phyloP scores from a whole-genome alignment of 2,329 filamentous ascomycete genomes.

The Daldinia sp. region DNA sequence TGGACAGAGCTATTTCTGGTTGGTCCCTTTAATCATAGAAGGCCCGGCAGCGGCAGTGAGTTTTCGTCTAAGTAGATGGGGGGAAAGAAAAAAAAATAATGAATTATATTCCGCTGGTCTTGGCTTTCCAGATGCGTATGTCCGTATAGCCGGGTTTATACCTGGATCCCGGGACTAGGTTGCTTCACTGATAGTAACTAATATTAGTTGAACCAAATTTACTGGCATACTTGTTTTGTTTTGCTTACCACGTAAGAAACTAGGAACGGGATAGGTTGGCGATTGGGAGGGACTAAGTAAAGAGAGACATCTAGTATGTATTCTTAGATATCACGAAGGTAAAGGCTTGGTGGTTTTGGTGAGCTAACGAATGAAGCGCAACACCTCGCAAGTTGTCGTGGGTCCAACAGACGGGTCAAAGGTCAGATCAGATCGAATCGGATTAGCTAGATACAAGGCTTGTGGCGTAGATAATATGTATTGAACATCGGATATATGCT shows the following conservation, averaged over 20 bases:
- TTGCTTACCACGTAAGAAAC: slow-evolving; percentile 17
- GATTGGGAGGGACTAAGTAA: slow-evolving; percentile 16
- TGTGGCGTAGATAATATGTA: slow-evolving; percentile 29
- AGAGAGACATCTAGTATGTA: slow-evolving; percentile 18
- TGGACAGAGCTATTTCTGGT: slow-evolving; percentile 37
- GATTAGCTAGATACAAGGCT: slow-evolving; percentile 28
- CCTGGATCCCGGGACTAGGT: slow-evolving; percentile 36
- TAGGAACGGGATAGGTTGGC: slow-evolving; percentile 19
- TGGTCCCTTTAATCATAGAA: slow-evolving; percentile 34
- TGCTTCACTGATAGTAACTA: slow-evolving; percentile 18
- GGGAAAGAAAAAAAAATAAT: slow-evolving; percentile 25
- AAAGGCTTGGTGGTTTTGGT: slow-evolving; percentile 21
- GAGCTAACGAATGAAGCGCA: slow-evolving; percentile 33
- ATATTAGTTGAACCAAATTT: slow-evolving; percentile 18
- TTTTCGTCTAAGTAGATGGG: slow-evolving; percentile 23
- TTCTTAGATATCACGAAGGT: slow-evolving; percentile 27
- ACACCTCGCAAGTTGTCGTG: slow-evolving; percentile 25
- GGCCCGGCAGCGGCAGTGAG: slow-evolving; percentile 38
- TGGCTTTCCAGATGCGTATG: slow-evolving; percentile 43
- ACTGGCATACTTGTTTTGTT: slow-evolving; percentile 4
- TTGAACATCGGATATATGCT: slow-evolving; percentile 25
- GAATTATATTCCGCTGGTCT: slow-evolving; percentile 43
- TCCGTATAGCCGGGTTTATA: slow-evolving; percentile 46
- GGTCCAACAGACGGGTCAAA: slow-evolving; percentile 17
- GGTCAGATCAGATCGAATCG: slow-evolving; percentile 24